Base-by-base conservation (phyloP, 2,329 filamentous ascomycete species). In the Paecilomyces niveus region DNA sequence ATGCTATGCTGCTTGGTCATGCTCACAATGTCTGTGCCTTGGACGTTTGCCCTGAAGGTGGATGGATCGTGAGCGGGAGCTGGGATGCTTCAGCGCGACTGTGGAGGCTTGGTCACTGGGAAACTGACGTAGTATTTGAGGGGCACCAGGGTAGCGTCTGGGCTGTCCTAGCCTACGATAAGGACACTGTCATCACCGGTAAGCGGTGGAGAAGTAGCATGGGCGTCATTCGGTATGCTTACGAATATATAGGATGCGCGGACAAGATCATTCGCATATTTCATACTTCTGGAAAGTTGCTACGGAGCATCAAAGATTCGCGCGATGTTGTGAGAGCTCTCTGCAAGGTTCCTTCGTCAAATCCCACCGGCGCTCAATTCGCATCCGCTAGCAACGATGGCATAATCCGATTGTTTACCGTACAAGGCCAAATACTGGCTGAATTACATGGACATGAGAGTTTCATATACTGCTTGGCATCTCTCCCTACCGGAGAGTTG, bases 331-430 rank as follows among this genome's bases (percentile, higher is more conserved):
- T 97, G 56, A 86, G 94, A 61, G 92, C 92, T n/a, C 81, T 99
- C 9, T 93, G 89, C 74, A 87, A 85, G 66, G 79, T 97, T n/a
- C 88, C 90, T 0, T 72, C 80, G 24, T 84, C 84, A 26, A 90
- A 96, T 70, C 82, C 88, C 15, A 92, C 88, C 22, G 89, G 90
- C 11, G 93, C 92, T 18, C 88, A 96, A n/a, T 92, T 99, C 71
- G 94, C 92, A 53, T 96, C 92, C 51, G 92, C 94, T 15, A 90
- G 91, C 65, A 99, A 97, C 68, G 94, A 99, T 69, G 90, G 91
- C 29, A 80, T 92, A 21, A 89, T 99, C 61, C 85, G 92, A 53
- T 75, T 97, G 3, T 99, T 92, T 89, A 94, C 88, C 35, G 70
- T 96, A 26, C 84, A 88, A 56, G 94, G 94, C 0, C 80, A 87